phyloP scores from a whole-genome alignment of 2,329 filamentous ascomycete species.

The Salinomyces thailandicus region DNA sequence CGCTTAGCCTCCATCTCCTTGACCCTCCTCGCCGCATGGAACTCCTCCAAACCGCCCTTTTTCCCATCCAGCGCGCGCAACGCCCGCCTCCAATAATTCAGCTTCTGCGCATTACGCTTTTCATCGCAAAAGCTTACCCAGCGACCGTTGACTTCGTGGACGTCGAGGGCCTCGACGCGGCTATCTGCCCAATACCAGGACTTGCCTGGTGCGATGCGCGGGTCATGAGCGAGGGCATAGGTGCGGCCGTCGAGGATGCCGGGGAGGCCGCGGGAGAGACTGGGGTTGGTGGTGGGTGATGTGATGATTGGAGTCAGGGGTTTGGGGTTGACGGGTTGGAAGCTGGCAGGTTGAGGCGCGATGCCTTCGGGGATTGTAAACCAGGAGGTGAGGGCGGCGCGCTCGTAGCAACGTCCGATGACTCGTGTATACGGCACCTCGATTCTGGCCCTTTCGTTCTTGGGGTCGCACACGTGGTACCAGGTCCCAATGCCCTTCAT shows the following conservation, averaged over 20 bases:
- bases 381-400: conserved; percentile 37
- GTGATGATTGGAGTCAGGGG: conserved; percentile 1
- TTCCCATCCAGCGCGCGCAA: conserved; percentile 21
- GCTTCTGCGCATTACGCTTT: conserved; percentile 7
- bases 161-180: conserved; percentile 45
- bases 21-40: conserved; percentile 14
- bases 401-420: conserved; percentile 46
- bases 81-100: conserved; percentile 18
- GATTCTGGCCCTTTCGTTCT: conserved; percentile 28
- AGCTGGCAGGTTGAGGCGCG: conserved; percentile 4
- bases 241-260: conserved; percentile 37
- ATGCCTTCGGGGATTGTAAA: conserved; percentile 26
- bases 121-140: conserved; percentile 32
- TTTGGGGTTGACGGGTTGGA: conserved; percentile 11
- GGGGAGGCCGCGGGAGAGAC: conserved; percentile 30
- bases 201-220: conserved; percentile 35
- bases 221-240: conserved; percentile 38
- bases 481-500: conserved; percentile 41
- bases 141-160: conserved; percentile 45
- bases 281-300: conserved; percentile 2
- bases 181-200: conserved; percentile 50
- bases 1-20: conserved; percentile 1
- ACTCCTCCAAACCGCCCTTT: conserved; percentile 15
- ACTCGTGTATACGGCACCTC: conserved; percentile 42
- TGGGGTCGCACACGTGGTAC: conserved; percentile 39